phyloP scores from a whole-genome alignment of 2,329 filamentous ascomycete genomes.

The Cladosporium halotolerans region DNA sequence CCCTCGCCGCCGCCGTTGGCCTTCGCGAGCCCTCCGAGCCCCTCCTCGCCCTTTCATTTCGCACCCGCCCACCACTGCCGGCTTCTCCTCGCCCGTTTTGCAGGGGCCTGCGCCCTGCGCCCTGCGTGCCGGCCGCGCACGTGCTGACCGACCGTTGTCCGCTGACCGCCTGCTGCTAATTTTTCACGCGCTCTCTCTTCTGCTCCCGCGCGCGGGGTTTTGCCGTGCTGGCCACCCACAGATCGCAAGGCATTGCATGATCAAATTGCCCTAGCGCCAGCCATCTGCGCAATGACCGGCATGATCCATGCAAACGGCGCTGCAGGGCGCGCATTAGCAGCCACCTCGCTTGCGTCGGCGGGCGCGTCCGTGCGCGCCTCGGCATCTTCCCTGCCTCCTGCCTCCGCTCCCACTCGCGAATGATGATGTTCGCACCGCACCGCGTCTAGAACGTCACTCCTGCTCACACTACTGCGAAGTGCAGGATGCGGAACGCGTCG shows the following conservation, averaged over 20 bases:
- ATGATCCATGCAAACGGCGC: conserved; percentile 8
- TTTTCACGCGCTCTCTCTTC: background rate
- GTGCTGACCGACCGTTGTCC: background rate
- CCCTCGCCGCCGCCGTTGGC: too few relatives aligned
- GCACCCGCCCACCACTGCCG: too few relatives aligned
- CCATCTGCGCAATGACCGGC: conserved; percentile 10
- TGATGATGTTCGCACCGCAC: background rate
- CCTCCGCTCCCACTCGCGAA: background rate
- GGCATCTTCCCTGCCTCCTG: background rate
- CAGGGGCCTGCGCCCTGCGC: too few relatives aligned
- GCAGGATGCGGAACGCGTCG: background rate
- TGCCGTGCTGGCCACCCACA: background rate
- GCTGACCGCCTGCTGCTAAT: background rate
- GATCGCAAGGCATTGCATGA: background rate
- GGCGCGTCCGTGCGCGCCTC: background rate
- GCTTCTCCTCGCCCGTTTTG: too few relatives aligned
- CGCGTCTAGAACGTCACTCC: conserved; percentile 2
- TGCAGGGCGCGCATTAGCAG: conserved; percentile 8
- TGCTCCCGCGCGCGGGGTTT: background rate
- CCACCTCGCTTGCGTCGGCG: conserved; percentile 1
- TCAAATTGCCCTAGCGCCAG: background rate
- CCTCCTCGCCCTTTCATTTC: too few relatives aligned
- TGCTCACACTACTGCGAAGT: conserved; percentile 1
- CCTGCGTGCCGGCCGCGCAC: background rate
- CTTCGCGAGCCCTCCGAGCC: too few relatives aligned